phyloP scores from a whole-genome alignment of 345 rosid species.

The Durio zibethinus region DNA sequence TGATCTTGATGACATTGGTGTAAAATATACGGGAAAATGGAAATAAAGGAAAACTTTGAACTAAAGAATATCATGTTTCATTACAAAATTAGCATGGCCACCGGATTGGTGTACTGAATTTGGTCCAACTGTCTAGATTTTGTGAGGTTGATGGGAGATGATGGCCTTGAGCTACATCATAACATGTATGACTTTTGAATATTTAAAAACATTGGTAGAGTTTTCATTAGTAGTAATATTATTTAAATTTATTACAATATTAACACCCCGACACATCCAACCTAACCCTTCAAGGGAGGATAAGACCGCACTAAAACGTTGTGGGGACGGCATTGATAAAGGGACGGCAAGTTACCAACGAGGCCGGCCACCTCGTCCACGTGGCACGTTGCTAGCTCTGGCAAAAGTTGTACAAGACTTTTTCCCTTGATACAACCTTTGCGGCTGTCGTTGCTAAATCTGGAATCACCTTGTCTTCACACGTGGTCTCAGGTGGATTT shows the following conservation, averaged over 20 bases:
- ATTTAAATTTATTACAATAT: background rate
- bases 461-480: background rate
- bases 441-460: background rate
- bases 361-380: constrained; percentile 17
- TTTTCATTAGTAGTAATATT: background rate
- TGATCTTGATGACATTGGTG: background rate
- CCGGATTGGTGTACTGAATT: background rate
- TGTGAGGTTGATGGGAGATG: background rate
- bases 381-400: constrained; percentile 24
- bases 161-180: background rate
- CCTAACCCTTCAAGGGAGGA: constrained; percentile 8
- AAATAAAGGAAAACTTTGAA: background rate
- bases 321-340: constrained; percentile 34
- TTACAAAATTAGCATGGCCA: background rate
- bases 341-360: constrained; percentile 27
- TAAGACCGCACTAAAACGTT: constrained; percentile 18
- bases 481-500: background rate
- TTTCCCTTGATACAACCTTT: background rate
- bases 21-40: background rate
- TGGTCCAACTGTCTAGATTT: background rate
- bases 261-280: background rate
- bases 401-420: background rate
- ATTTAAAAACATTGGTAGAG: background rate
- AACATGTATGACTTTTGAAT: background rate
- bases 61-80: background rate